Conservation (phyloP, 805 yeast species). For the Zygosaccharomyces lentus region DNA sequence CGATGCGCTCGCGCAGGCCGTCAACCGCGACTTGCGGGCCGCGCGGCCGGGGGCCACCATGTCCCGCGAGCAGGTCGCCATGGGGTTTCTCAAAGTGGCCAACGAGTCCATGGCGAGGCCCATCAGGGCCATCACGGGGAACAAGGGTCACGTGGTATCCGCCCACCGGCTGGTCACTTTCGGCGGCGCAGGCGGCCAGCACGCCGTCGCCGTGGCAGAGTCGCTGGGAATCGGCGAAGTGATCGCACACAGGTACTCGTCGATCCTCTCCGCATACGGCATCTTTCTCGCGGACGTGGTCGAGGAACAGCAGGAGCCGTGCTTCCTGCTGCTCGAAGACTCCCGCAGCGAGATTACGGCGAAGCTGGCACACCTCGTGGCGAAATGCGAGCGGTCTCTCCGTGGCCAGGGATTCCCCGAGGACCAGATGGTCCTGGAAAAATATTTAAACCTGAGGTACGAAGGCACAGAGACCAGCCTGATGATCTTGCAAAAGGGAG, state of each 20-base stretch:
- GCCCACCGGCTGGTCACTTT: slow-evolving; percentile 73
- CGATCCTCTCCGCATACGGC: slow-evolving; percentile 83
- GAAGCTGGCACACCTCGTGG: slow-evolving; percentile 44
- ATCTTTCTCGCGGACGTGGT: slow-evolving; percentile 84
- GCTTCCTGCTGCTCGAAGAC: slow-evolving; percentile 42
- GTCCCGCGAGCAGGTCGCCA: slow-evolving; percentile 66
- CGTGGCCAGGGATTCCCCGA: slow-evolving; percentile 50
- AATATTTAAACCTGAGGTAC: slow-evolving; percentile 71
- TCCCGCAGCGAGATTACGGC: slow-evolving; percentile 37
- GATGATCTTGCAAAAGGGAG: slow-evolving; percentile 48
- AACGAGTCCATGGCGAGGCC: slow-evolving; percentile 91
- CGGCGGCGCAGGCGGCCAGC: slow-evolving; percentile 96
- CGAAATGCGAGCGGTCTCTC: slow-evolving; percentile 41
- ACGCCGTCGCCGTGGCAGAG: slow-evolving; percentile 72
- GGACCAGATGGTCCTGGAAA: slow-evolving; percentile 50
- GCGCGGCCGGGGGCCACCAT: slow-evolving; percentile 36
- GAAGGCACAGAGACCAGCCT: slow-evolving; percentile 87
- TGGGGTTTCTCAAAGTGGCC: slow-evolving; percentile 78
- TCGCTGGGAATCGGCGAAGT: slow-evolving; percentile 65
- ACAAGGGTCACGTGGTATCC: slow-evolving; percentile 66
- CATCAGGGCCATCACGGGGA: slow-evolving; percentile 77
- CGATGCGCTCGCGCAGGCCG: slow-evolving; percentile 46
- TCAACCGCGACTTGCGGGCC: slow-evolving; percentile 44
- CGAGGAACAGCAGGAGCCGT: slow-evolving; percentile 73
- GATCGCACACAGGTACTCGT: slow-evolving; percentile 74